These are phyloP conservation scores for Lentinula edodes DNA, from an alignment of 768 basidiomycete species.

Conservation along the genomic window DNA sequence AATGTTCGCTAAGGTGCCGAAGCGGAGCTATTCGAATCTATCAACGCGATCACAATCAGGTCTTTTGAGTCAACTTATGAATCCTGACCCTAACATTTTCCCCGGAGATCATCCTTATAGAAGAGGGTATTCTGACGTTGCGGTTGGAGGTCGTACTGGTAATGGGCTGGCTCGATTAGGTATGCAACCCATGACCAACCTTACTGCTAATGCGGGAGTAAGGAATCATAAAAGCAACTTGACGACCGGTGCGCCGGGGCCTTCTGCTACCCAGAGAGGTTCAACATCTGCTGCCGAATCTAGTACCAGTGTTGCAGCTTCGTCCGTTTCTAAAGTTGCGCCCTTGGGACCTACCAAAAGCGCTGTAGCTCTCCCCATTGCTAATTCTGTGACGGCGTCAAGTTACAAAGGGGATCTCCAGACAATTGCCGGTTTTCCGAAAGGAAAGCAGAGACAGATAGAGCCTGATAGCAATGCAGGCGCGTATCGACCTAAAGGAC, in stretches of 20 bases:
- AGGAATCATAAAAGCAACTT: background rate
- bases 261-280: background rate
- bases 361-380: slow-evolving; percentile 53
- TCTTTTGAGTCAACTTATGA: slow-evolving; percentile 62
- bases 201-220: background rate
- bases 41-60: slow-evolving; percentile 34
- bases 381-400: slow-evolving; percentile 19
- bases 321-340: slow-evolving; percentile 15
- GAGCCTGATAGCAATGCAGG: slow-evolving; percentile 25
- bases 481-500: slow-evolving; percentile 60
- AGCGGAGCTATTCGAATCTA: slow-evolving; percentile 59
- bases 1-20: slow-evolving; percentile 68
- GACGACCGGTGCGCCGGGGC: background rate
- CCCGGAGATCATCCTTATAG: slow-evolving; percentile 57
- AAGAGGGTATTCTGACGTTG: slow-evolving; percentile 44
- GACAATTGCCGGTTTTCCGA: background rate
- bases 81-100: slow-evolving; percentile 61
- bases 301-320: background rate
- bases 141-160: slow-evolving; percentile 13
- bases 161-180: slow-evolving; percentile 10
- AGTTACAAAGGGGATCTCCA: background rate
- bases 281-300: background rate
- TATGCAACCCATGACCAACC: background rate
- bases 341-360: slow-evolving; percentile 51
- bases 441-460: slow-evolving; percentile 11